These are phyloP conservation scores for Eurotiales sp. DNA, from an alignment of 2,329 filamentous ascomycete genomes.

Conservation along the genomic window DNA sequence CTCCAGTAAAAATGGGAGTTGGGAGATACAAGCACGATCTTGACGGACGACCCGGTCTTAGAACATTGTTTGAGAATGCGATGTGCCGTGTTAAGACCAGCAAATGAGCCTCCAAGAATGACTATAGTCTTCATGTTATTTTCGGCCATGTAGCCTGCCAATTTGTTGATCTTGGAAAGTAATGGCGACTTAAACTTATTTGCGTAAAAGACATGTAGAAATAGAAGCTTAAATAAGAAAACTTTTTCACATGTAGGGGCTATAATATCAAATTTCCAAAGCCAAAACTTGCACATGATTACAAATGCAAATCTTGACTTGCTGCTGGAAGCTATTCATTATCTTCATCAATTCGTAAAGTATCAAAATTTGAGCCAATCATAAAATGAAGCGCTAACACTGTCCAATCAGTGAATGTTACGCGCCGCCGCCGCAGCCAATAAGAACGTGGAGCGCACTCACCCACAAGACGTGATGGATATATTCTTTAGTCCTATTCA, in stretches of 20 bases:
- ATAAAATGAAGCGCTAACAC: neutral
- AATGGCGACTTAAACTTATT: neutral
- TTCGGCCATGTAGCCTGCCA: neutral
- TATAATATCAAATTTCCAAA: neutral
- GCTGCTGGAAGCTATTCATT: too few species aligned
- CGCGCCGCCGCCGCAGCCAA: neutral
- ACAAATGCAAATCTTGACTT: neutral
- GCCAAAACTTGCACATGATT: neutral
- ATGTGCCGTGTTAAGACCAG: constrained; percentile 3
- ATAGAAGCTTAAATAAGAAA: neutral
- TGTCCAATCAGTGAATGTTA: neutral
- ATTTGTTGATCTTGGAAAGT: neutral
- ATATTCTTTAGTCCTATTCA: too few species aligned
- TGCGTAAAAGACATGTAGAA: neutral
- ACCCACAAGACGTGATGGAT: too few species aligned
- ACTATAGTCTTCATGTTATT: constrained; percentile 10
- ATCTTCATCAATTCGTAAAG: too few species aligned
- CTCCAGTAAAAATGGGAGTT: constrained; percentile 13
- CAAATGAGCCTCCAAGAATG: constrained; percentile 10
- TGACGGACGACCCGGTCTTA: constrained; percentile 1
- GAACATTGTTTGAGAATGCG: constrained; percentile 11
- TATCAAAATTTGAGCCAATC: neutral
- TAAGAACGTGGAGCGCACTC: constrained; percentile 3
- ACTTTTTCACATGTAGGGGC: neutral
- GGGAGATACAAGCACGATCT: constrained; percentile 10